Evolutionary conservation across 768 basidiomycete genomes (phyloP), one percentile per base, ranked within the genome.

Genomic region (Tulasnella sp.): DNA sequence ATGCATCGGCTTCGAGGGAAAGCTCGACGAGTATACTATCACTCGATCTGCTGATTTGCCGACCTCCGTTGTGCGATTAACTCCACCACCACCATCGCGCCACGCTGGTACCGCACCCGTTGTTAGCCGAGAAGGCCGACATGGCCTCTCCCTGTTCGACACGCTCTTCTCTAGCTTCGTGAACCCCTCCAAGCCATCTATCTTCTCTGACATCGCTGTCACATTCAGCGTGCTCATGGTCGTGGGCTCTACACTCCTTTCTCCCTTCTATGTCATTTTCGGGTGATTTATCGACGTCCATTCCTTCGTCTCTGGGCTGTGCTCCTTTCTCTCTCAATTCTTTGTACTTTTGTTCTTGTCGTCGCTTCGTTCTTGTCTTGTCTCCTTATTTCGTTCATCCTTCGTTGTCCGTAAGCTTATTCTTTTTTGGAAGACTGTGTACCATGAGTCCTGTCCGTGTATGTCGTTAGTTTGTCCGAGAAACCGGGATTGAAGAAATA

Each of bases 161-260:
- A 26, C 54, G 11, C 23, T 56, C 10, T 56, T 56, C 41, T 42
- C 8, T 23, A 53, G 34, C 51, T 24, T 45, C 54, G 41, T 56
- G 27, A 17, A 32, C 26, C 54, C 44, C 19, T 43, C 27, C 44
- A 59, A 59, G 41, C 56, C 56, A 8, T 23, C 44, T 21, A 47
- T 59, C 19, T 4, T 59, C 32, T 59, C 56, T 2, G 49, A 59
- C 47, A 59, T 59, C 19, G 44, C 44, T 30, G 44, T 51, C 48
- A 29, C 56, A 3, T 8, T 59, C 23, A 59, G 30, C 29, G 49
- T 47, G 27, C 47, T 59, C 17, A 49, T 59, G 47, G 56, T 51
- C 41, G 45, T 51, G 13, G 45, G 44, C 13, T 59, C 56, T 30
- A 59, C 48, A 45, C 27, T 59, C n/a, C 30, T 59, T 29, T 59